These are phyloP conservation scores for Chlamydomonas reinhardtii DNA, from an alignment of 163 green algal species.

Conservation along the genomic window DNA sequence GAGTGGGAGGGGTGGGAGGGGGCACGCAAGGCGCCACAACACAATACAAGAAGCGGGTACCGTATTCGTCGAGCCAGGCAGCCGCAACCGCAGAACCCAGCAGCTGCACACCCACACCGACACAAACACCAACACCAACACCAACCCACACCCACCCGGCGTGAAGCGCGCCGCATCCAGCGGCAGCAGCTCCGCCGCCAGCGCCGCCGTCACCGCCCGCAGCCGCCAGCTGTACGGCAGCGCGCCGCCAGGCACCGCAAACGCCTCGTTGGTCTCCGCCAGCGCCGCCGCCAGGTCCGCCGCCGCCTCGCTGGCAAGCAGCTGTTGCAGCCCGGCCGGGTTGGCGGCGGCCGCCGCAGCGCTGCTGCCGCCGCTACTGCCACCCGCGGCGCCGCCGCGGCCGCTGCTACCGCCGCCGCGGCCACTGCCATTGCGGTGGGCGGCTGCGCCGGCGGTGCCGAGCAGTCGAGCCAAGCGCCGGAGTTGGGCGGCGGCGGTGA, in stretches of 20 bases:
- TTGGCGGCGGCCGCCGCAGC: neutral
- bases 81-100: too few relatives aligned
- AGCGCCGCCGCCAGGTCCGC: constrained; percentile 7
- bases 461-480: constrained; percentile 8
- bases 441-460: constrained; percentile 1
- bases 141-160: too few relatives aligned
- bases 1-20: too few relatives aligned
- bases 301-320: constrained; percentile 6
- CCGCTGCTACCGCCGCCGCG: neutral
- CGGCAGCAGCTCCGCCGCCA: constrained; percentile 30
- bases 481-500: constrained; percentile 10
- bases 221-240: constrained; percentile 47
- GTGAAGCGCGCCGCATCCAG: constrained; percentile 12
- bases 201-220: constrained; percentile 10
- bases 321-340: neutral
- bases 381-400: neutral
- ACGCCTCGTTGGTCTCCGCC: constrained; percentile 13
- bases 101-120: too few relatives aligned
- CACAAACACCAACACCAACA: too few relatives aligned
- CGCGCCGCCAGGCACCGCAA: neutral
- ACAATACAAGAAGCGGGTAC: too few relatives aligned
- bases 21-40: too few relatives aligned
- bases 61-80: too few relatives aligned
- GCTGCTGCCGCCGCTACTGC: neutral
- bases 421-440: neutral